Conservation (phyloP, 2,329 filamentous ascomycete species). For the Tolypocladium ovalisporum region DNA sequence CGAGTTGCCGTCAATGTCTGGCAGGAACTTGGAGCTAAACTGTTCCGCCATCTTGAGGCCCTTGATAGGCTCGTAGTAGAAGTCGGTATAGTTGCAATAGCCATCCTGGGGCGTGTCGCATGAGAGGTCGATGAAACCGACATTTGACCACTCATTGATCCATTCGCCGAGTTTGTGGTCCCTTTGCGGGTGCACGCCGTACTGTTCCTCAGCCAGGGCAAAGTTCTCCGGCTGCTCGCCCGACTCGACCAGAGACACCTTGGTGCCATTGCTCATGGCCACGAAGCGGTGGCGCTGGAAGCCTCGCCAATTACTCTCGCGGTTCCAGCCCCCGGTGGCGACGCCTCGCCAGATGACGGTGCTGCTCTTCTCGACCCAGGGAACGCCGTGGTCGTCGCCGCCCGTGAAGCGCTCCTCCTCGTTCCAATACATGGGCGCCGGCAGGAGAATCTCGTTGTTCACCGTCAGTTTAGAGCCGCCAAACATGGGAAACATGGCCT, state of each 20-base stretch:
- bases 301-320: conserved; percentile 52
- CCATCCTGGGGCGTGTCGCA: conserved; percentile 29
- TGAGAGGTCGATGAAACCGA: conserved; percentile 43
- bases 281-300: conserved; percentile 71
- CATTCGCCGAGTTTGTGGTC: conserved; percentile 35
- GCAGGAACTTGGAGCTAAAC: conserved; percentile 56
- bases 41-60: conserved; percentile 37
- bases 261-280: conserved; percentile 59
- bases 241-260: conserved; percentile 37
- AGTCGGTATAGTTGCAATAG: conserved; percentile 36
- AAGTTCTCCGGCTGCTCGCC: conserved; percentile 39
- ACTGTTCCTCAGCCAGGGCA: conserved; percentile 35
- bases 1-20: conserved; percentile 67
- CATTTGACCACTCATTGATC: conserved; percentile 37
- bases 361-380: conserved; percentile 46
- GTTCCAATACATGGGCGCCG: conserved; percentile 59
- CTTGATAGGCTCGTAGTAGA: conserved; percentile 28
- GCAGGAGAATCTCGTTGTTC: conserved; percentile 61
- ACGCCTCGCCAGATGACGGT: conserved; percentile 55
- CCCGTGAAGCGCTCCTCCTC: conserved; percentile 52
- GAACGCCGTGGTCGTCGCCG: conserved; percentile 36
- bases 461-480: conserved; percentile 57
- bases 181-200: conserved; percentile 34
- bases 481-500: conserved; percentile 52
- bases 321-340: conserved; percentile 52